Evolutionary conservation across 2,329 filamentous ascomycete genomes (phyloP).

Genomic region (Verticillium longisporum): DNA sequence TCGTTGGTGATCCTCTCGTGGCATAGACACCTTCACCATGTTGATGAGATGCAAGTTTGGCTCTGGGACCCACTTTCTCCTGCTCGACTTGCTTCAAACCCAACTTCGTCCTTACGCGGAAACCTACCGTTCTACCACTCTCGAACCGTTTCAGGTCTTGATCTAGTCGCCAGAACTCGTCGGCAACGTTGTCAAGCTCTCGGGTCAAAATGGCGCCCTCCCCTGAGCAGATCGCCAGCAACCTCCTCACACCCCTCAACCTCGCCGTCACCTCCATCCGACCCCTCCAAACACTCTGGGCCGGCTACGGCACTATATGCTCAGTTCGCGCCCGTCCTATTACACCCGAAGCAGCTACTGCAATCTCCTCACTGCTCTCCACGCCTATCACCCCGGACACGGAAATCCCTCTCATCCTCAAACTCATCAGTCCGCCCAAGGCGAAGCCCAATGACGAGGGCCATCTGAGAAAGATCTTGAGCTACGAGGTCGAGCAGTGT

Average conservation of each 20-base stretch:
- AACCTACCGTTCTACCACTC: neutral
- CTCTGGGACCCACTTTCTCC: neutral
- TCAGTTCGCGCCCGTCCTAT: conserved; percentile 37
- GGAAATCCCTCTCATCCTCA: conserved; percentile 43
- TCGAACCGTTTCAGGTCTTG: neutral
- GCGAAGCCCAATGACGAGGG: conserved; percentile 42
- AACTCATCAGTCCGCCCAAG: conserved; percentile 50
- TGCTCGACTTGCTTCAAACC: neutral
- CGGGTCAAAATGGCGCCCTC: neutral
- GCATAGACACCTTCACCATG: neutral
- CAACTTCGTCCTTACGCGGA: neutral
- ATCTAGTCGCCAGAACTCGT: neutral
- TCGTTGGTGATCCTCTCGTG: too few species aligned
- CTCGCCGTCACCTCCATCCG: neutral
- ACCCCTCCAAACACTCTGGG: conserved; percentile 41
- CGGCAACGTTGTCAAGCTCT: neutral
- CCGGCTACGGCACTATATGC: conserved; percentile 50
- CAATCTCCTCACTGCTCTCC: conserved; percentile 47
- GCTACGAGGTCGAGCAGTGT: conserved; percentile 60
- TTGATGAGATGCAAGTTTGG: neutral
- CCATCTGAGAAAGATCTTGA: conserved; percentile 58
- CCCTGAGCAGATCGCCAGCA: neutral
- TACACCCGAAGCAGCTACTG: conserved; percentile 34
- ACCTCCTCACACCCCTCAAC: neutral
- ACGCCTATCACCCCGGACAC: conserved; percentile 25